Evolutionary conservation across 495 filamentous ascomycete species (phyloP).

Genomic region (Stereocaulon alpinum): DNA sequence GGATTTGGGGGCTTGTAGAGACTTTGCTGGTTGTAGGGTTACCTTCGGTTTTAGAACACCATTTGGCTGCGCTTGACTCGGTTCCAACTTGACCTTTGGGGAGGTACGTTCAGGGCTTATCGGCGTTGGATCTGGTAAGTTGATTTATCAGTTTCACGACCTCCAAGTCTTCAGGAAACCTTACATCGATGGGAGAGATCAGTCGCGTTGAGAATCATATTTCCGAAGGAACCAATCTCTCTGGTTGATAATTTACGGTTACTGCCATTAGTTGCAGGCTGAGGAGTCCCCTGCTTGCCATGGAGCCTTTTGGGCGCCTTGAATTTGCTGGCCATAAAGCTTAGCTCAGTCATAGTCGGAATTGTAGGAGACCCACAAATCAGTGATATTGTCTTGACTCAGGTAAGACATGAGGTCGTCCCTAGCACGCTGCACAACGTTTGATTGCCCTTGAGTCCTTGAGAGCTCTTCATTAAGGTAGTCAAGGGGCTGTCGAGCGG

Average conservation of each 20-base stretch:
- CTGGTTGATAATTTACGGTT: conserved; percentile 21
- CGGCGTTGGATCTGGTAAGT: conserved; percentile 33
- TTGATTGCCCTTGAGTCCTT: conserved; percentile 21
- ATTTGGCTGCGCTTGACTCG: background rate
- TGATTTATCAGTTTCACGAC: background rate
- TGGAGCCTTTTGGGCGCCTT: conserved; percentile 38
- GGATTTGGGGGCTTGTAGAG: background rate
- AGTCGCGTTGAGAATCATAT: conserved; percentile 46
- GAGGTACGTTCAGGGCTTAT: conserved; percentile 22
- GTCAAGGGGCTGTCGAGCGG: conserved; percentile 34
- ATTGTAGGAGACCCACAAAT: conserved; percentile 50
- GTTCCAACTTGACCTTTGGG: background rate
- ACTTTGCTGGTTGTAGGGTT: background rate
- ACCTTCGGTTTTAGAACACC: background rate
- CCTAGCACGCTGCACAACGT: conserved; percentile 33
- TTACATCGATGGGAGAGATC: conserved; percentile 47
- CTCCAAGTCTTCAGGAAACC: conserved; percentile 13
- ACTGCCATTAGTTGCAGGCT: background rate
- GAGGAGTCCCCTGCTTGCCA: conserved; percentile 19
- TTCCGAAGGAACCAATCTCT: conserved; percentile 45
- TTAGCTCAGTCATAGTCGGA: conserved; percentile 16
- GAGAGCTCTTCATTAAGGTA: conserved; percentile 41
- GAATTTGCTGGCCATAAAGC: conserved; percentile 51
- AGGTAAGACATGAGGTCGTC: conserved; percentile 61
- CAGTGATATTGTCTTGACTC: conserved; percentile 54